These are phyloP conservation scores for Clarkia xantiana DNA, from an alignment of 345 rosid species.

Conservation along the genomic window DNA sequence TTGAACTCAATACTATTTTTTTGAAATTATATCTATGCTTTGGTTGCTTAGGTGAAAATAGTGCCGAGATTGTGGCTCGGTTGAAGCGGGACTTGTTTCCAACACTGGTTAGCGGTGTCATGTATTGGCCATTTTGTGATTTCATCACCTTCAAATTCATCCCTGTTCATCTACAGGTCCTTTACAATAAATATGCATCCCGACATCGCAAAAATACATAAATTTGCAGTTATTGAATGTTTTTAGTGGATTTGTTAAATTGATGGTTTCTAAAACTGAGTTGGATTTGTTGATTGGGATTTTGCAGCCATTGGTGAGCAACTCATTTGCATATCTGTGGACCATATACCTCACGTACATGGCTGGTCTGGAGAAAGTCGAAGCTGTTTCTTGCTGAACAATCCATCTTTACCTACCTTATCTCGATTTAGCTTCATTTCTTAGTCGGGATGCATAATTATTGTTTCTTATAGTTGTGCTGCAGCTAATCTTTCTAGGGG, in stretches of 20 bases:
- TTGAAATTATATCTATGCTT: too few relatives aligned
- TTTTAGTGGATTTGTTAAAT: too few relatives aligned
- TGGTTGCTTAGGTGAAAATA: slow-evolving; percentile 51
- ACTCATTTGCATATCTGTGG: slow-evolving; percentile 86
- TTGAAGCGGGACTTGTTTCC: slow-evolving; percentile 70
- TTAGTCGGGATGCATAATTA: too few relatives aligned
- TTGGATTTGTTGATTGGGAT: slow-evolving; percentile 1
- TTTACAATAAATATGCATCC: too few relatives aligned
- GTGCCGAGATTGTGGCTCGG: slow-evolving; percentile 46
- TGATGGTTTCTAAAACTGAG: neutral
- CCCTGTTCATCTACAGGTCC: slow-evolving; percentile 82
- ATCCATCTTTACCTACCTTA: too few relatives aligned
- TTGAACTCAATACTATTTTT: too few relatives aligned
- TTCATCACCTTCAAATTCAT: slow-evolving; percentile 68
- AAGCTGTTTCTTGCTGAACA: neutral
- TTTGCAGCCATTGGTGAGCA: slow-evolving; percentile 79
- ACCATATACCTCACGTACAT: slow-evolving; percentile 77
- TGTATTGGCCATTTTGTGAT: slow-evolving; percentile 92
- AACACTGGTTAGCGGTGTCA: slow-evolving; percentile 46
- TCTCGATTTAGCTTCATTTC: too few relatives aligned
- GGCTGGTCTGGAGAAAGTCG: slow-evolving; percentile 57
- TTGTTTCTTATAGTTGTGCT: too few relatives aligned
- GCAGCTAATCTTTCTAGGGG: too few relatives aligned
- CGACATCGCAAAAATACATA: too few relatives aligned
- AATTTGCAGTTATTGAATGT: too few relatives aligned